Conservation (phyloP, 192 early-diverging fungal species). For the Haplosporangium gracile region DNA sequence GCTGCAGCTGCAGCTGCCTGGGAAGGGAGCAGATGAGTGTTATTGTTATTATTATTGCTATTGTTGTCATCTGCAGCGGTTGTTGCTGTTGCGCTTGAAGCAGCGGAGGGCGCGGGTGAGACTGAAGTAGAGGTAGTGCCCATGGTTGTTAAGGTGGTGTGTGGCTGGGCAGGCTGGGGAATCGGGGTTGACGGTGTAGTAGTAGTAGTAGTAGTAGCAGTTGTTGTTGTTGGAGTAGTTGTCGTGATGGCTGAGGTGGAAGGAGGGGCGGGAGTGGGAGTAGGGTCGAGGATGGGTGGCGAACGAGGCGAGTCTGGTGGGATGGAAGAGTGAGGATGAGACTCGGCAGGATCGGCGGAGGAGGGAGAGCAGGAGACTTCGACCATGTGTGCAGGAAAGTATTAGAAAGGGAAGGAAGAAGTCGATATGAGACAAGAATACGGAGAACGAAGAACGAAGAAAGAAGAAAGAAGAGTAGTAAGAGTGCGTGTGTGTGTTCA, state of each 20-base stretch:
- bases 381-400: background rate
- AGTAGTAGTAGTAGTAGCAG: background rate
- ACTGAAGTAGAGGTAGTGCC: background rate
- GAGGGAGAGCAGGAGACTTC: background rate
- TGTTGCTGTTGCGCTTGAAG: background rate
- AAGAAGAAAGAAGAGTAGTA: background rate
- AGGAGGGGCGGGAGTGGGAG: constrained; percentile 1
- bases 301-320: background rate
- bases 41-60: constrained; percentile 1
- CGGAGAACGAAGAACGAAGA: background rate
- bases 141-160: background rate
- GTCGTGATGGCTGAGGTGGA: background rate
- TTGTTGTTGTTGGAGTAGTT: background rate
- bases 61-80: background rate
- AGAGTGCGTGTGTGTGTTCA: background rate
- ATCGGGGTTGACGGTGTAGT: constrained; percentile 15
- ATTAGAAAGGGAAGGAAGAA: background rate
- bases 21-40: background rate
- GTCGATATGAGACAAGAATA: background rate
- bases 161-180: background rate
- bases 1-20: background rate
- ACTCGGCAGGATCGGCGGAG: background rate
- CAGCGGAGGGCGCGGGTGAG: background rate
- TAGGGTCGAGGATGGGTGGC: background rate
- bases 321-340: background rate